Evolutionary conservation across 2,329 filamentous ascomycete species (phyloP).

Genomic region (Lecanosticta acicola): DNA sequence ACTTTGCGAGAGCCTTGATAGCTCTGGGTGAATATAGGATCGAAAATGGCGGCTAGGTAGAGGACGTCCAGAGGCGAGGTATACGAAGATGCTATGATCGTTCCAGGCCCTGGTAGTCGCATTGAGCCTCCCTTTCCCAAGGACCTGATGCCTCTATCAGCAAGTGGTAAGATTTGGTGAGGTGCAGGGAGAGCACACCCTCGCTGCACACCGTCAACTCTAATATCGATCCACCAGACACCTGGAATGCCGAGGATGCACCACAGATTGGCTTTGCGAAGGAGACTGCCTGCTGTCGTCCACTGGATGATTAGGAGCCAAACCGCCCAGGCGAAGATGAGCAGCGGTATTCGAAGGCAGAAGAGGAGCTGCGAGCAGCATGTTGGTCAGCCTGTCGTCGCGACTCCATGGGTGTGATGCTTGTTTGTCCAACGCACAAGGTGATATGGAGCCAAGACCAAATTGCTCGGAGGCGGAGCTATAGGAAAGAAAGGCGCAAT

Average conservation of each 20-base stretch:
- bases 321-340: slow-evolving; percentile 52
- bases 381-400: not conserved
- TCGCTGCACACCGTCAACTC: slow-evolving; percentile 92
- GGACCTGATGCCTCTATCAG: slow-evolving; percentile 42
- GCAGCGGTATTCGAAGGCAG: slow-evolving; percentile 72
- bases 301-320: slow-evolving; percentile 51
- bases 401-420: not conserved
- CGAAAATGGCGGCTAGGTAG: slow-evolving; percentile 92
- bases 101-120: slow-evolving; percentile 66
- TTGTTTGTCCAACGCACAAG: slow-evolving; percentile 18
- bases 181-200: slow-evolving; percentile 50
- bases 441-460: slow-evolving; percentile 49
- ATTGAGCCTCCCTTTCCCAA: slow-evolving; percentile 65
- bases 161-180: not conserved
- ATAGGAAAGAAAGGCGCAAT: slow-evolving; percentile 93
- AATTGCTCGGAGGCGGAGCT: slow-evolving; percentile 58
- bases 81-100: slow-evolving; percentile 82
- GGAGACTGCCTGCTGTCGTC: slow-evolving; percentile 63
- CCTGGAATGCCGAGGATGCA: slow-evolving; percentile 79
- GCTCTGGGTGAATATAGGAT: slow-evolving; percentile 84
- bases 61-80: slow-evolving; percentile 89
- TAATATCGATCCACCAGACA: slow-evolving; percentile 98
- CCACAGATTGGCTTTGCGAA: slow-evolving; percentile 84
- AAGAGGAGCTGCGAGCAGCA: slow-evolving; percentile 59
- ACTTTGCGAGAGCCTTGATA: slow-evolving; percentile 65